phyloP scores from a whole-genome alignment of 2,329 filamentous ascomycete species.

The Ophiostoma tasmaniense region DNA sequence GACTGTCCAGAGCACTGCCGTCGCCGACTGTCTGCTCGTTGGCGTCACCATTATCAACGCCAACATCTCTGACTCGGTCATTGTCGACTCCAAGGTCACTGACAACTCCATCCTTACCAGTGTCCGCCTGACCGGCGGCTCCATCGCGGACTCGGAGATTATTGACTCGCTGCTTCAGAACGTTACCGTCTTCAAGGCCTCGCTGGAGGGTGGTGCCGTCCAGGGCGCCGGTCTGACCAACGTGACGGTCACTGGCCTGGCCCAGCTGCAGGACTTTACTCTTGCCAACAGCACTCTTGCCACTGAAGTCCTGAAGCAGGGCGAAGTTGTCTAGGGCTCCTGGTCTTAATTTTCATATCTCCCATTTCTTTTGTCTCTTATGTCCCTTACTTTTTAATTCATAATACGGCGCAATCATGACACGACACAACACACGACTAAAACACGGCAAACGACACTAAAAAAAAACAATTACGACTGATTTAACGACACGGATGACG shows the following conservation, averaged over 20 bases:
- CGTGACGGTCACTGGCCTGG: slow-evolving; percentile 28
- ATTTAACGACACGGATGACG: neutral
- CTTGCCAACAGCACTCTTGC: slow-evolving; percentile 1
- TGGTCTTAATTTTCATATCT: neutral
- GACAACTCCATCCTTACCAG: slow-evolving; percentile 12
- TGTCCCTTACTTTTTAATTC: neutral
- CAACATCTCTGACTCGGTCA: slow-evolving; percentile 16
- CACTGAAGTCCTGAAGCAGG: neutral
- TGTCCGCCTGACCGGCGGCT: slow-evolving; percentile 20
- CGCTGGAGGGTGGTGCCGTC: slow-evolving; percentile 8
- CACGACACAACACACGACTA: neutral
- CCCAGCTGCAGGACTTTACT: slow-evolving; percentile 48
- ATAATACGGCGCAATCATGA: slow-evolving; percentile 3
- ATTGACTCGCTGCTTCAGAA: slow-evolving; percentile 13
- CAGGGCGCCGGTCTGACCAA: slow-evolving; percentile 15
- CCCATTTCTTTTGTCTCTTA: neutral
- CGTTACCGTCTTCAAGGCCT: slow-evolving; percentile 12
- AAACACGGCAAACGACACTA: neutral
- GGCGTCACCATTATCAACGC: slow-evolving; percentile 15
- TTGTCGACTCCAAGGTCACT: slow-evolving; percentile 18
- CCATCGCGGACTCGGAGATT: slow-evolving; percentile 12
- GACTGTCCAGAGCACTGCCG: slow-evolving; percentile 17
- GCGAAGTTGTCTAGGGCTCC: neutral
- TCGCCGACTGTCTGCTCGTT: slow-evolving; percentile 20
- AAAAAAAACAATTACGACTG: neutral